Percentiles rank a stretch among this genome's conserved stretches.
phyloP scores from a whole-genome alignment of 345 rosid genomes.

The Trapa bicornis region DNA sequence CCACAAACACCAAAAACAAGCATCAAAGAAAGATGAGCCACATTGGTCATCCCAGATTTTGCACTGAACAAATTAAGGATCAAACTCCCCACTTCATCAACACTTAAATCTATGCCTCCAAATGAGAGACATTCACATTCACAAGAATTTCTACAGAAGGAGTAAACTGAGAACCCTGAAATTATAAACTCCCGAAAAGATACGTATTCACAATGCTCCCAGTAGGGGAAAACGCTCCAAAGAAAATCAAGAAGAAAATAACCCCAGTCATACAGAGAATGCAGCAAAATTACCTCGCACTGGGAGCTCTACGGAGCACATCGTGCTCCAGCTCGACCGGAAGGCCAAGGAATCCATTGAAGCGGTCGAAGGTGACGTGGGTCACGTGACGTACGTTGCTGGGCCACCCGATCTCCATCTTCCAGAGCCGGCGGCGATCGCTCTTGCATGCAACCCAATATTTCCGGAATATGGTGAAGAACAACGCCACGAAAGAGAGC shows the following conservation, averaged over 20 bases:
- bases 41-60: background rate
- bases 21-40: background rate
- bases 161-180: background rate
- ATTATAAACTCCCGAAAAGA: background rate
- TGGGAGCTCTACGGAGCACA: slow-evolving; percentile 69
- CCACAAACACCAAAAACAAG: background rate
- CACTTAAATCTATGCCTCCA: background rate
- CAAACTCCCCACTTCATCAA: too few relatives aligned
- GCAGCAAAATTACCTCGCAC: slow-evolving; percentile 54
- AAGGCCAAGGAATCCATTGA: slow-evolving; percentile 82
- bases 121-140: background rate
- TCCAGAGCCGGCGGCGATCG: slow-evolving; percentile 41
- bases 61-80: background rate
- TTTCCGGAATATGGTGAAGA: slow-evolving; percentile 57
- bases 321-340: slow-evolving; percentile 90
- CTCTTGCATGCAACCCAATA: slow-evolving; percentile 56
- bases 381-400: slow-evolving; percentile 77
- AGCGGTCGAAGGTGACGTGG: slow-evolving; percentile 90
- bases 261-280: background rate
- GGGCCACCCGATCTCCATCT: slow-evolving; percentile 81
- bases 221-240: background rate
- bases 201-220: background rate
- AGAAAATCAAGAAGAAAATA: background rate
- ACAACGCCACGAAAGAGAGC: slow-evolving; percentile 51
- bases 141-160: background rate